Conservation (phyloP, 164 flowering plant genomes). For the Magnolia changhungtana region DNA sequence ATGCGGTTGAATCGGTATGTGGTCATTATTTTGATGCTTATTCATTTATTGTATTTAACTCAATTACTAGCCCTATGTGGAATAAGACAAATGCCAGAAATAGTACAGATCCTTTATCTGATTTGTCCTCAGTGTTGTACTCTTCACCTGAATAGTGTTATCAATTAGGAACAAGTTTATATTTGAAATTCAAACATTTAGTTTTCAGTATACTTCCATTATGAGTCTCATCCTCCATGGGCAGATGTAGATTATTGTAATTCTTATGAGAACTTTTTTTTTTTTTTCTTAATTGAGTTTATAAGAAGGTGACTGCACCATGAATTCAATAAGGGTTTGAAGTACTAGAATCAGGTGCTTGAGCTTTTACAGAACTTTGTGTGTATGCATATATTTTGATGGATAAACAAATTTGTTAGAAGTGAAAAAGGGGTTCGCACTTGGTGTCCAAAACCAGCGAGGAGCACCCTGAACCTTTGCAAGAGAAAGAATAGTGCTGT, state of each 20-base stretch:
- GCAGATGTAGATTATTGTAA: not conserved
- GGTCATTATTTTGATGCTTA: not conserved
- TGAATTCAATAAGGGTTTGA: not conserved
- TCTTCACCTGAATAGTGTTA: not conserved
- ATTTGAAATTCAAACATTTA: not conserved
- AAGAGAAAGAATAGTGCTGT: too few relatives aligned
- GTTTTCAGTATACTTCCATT: not conserved
- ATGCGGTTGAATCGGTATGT: slow-evolving; percentile 89
- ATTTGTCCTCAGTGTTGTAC: not conserved
- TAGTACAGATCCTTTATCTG: not conserved
- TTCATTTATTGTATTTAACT: not conserved
- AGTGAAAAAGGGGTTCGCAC: too few relatives aligned
- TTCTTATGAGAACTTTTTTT: too few relatives aligned
- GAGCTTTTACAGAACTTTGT: not conserved
- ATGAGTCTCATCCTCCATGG: not conserved
- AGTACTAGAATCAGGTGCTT: not conserved
- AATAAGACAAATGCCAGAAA: not conserved
- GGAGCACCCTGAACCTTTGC: too few relatives aligned
- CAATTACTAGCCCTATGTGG: not conserved
- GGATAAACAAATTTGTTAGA: too few relatives aligned
- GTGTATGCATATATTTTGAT: too few relatives aligned
- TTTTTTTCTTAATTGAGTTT: too few relatives aligned
- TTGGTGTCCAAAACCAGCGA: too few relatives aligned
- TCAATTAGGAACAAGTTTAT: not conserved
- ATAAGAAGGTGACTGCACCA: not conserved